Evolutionary conservation across 2,329 filamentous ascomycete genomes (phyloP), one percentile per base, ranked within the genome.

Genomic region (Cladosporium sp.): DNA sequence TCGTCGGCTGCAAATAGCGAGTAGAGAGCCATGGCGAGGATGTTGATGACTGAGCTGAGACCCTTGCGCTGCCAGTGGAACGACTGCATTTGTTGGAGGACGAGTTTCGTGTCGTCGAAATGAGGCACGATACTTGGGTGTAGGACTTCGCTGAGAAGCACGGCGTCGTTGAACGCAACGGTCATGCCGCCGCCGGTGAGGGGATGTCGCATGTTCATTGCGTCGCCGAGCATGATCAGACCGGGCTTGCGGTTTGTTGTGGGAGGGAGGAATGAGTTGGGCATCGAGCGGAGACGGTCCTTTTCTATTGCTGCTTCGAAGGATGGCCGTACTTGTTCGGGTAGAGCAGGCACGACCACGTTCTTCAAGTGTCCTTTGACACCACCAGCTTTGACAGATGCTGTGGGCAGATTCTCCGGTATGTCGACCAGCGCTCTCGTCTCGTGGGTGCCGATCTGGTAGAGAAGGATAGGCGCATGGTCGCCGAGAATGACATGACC

Each of bases 171-270:
- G 70, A 99, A 87, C 1, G 89, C 93, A 1, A 97, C 93, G 0
- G 92, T 97, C 93, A 99, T 99, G 61, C 93, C 93, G 58, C 93
- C 93, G 47, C 93, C 93, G 0, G 93, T 99, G 11, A 99, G 79
- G 1, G 93, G 93, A 71, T 99, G 93, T n/a, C 93, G 88, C 93
- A 99, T 99, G 75, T 99, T 99, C 79, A 95, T 85, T 12, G 93
- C 92, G 67, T 99, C 93, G 53, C 93, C 93, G 7, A 97, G 79
- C 30, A 99, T 75, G 43, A 96, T 78, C 54, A 96, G 73, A 3
- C 89, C 89, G 1, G 83, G 80, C 9, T 80, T 79, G 39, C 77
- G 80, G 64, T 88, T 86, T 54, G 86, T 87, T 1, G 83, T 80
- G 0, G 93, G 83, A 4, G 93, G 91, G 2, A 99, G 81, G 78